These are phyloP conservation scores for Trypethelium eluteriae DNA, from an alignment of 495 filamentous ascomycete genomes.

Conservation along the genomic window DNA sequence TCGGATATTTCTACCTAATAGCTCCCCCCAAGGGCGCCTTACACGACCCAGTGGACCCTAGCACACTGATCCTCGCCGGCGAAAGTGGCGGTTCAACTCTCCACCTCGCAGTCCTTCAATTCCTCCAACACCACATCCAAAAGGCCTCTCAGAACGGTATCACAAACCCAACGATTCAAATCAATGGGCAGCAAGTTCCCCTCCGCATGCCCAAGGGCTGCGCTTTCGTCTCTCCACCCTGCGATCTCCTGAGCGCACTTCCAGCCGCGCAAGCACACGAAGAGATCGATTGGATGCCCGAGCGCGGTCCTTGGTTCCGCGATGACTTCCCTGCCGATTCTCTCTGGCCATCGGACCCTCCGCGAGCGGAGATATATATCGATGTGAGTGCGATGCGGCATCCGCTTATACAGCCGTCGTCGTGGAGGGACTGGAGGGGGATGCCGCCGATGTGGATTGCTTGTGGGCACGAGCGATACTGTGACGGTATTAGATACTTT, in stretches of 20 bases:
- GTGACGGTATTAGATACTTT: slow-evolving; percentile 1
- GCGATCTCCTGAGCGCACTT: neutral
- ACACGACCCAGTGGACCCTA: slow-evolving; percentile 15
- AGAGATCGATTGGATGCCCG: slow-evolving; percentile 3
- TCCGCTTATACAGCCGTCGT: slow-evolving; percentile 6
- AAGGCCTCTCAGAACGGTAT: slow-evolving; percentile 11
- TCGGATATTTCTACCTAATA: slow-evolving; percentile 20
- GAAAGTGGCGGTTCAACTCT: slow-evolving; percentile 20
- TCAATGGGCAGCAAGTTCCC: neutral
- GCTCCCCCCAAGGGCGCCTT: slow-evolving; percentile 18
- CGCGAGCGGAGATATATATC: slow-evolving; percentile 1
- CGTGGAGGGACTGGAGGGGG: neutral
- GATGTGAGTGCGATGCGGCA: neutral
- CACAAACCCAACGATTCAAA: neutral
- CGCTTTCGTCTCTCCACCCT: slow-evolving; percentile 4
- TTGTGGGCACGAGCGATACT: slow-evolving; percentile 5
- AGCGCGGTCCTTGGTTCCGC: slow-evolving; percentile 1
- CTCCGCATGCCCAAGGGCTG: neutral
- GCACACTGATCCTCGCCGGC: slow-evolving; percentile 19
- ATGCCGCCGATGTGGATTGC: slow-evolving; percentile 5
- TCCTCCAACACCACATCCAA: slow-evolving; percentile 13
- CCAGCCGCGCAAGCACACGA: neutral
- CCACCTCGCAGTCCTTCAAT: slow-evolving; percentile 20
- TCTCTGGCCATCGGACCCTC: neutral
- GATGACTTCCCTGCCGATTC: slow-evolving; percentile 5